Base-by-base conservation (phyloP, 2,329 filamentous ascomycete genomes). In the Penicillium brasilianum region DNA sequence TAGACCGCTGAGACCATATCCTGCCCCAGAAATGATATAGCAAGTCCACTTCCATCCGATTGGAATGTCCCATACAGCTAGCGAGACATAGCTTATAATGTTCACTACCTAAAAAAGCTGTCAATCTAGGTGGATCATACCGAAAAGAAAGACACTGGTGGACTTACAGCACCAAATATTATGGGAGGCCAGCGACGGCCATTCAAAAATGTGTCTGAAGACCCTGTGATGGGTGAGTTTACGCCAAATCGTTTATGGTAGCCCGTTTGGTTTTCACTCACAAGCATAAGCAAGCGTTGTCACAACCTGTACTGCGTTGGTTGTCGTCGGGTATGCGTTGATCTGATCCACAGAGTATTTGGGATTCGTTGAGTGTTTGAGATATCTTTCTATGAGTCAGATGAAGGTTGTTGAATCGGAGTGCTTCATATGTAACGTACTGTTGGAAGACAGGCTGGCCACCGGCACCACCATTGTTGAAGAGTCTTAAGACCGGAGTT, bases 181-280 rank as follows among this genome's bases (percentile, higher is more conserved):
- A 90, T 88, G 0, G 85, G 81, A 0, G 87, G 88, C 87, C 87
- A 90, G 5, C 88, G 79, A 0, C 79, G 82, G 2, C 88, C 87
- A 18, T 78, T 77, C 48, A 88, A 83, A 0, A 89, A 57, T 0
- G 82, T 81, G 70, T 90, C 88, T 0, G 87, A 90, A 0, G 83
- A 83, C 88, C 87, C 73, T 71, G 28, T 36, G 39, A n/a, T 7
- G 20, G 36, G 32, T 63, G 39, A 66, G 60, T 20, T 46, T 55
- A 13, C 8, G 2, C 0, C 18, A 0, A 7, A 2, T 36, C 1
- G 16, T 13, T 16, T 8, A 13, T 14, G 2, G 10, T 32, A 39
- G n/a, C 32, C 9, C 18, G 2, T 43, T 10, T 13, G n/a, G 55
- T 2, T 3, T n/a, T 37, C 6, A 57, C 69, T 46, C 65, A 76